phyloP scores from a whole-genome alignment of 345 rosid species.

The Lumnitzera littorea region DNA sequence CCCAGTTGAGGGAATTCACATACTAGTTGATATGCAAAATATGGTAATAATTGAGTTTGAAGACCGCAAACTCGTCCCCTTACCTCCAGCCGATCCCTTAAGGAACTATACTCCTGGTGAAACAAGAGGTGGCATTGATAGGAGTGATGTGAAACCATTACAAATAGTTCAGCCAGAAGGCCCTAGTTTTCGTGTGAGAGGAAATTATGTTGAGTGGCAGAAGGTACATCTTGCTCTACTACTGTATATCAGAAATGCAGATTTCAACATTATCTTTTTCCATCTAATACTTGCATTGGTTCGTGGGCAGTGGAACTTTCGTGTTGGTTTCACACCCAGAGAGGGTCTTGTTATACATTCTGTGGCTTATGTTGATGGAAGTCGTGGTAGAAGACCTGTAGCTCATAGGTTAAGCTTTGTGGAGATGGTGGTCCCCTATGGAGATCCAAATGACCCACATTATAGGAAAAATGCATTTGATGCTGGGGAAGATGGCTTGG shows the following conservation, averaged over 20 bases:
- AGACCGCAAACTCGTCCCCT: conserved; percentile 81
- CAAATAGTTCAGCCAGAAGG: conserved; percentile 88
- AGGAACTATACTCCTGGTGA: conserved; percentile 89
- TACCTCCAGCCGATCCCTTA: conserved; percentile 83
- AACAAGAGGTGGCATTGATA: conserved; percentile 84
- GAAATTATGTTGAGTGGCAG: conserved; percentile 84
- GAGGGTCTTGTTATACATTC: conserved; percentile 91
- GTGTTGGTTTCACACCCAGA: conserved; percentile 83
- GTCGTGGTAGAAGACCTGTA: conserved; percentile 82
- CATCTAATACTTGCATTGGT: conserved; percentile 12
- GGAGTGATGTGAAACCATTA: conserved; percentile 88
- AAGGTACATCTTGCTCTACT: conserved; percentile 36
- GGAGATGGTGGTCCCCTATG: conserved; percentile 97
- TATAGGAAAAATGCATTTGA: conserved; percentile 93
- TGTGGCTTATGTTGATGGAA: conserved; percentile 87
- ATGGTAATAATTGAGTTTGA: conserved; percentile 84
- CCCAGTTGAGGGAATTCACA: conserved; percentile 83
- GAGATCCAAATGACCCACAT: conserved; percentile 94
- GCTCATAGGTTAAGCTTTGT: conserved; percentile 89
- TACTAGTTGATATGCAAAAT: conserved; percentile 86
- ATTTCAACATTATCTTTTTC: not conserved
- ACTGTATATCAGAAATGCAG: not conserved
- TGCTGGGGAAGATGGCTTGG: conserved; percentile 97
- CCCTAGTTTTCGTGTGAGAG: conserved; percentile 84
- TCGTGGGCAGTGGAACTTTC: conserved; percentile 83